A percentile compares a stretch with the other conserved stretches of the same genome.
These are phyloP conservation scores for Striga hermonthica DNA, from an alignment of 305 asterid species.

Conservation along the genomic window DNA sequence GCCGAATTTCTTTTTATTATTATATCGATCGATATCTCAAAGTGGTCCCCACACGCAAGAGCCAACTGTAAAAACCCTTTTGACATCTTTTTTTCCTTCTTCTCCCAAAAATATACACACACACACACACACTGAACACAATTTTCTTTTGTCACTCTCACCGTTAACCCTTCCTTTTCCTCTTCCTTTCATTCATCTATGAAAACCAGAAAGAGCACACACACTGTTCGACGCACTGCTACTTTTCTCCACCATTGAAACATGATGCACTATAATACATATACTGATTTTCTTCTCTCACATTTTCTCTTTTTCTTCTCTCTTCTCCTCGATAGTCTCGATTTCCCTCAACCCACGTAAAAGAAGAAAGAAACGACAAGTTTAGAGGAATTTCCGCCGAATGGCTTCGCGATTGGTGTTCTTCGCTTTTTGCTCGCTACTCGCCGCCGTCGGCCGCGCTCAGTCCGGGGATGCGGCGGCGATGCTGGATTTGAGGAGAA, in stretches of 20 bases:
- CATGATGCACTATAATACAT: slow-evolving; percentile 17
- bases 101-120: neutral
- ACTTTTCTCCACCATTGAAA: slow-evolving; percentile 1
- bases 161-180: neutral
- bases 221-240: too few species aligned
- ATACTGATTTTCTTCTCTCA: slow-evolving; percentile 15
- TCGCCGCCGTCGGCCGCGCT: slow-evolving; percentile 32
- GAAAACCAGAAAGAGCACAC: too few species aligned
- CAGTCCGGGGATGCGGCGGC: slow-evolving; percentile 61
- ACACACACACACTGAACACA: neutral
- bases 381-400: neutral
- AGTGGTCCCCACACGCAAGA: slow-evolving; percentile 41
- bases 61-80: slow-evolving; percentile 39
- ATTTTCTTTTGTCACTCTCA: neutral
- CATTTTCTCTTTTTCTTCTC: neutral
- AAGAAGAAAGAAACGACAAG: neutral
- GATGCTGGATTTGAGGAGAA: slow-evolving; percentile 59
- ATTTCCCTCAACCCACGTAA: slow-evolving; percentile 13
- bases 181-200: too few species aligned
- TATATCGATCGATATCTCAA: neutral
- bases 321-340: slow-evolving; percentile 10
- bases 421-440: slow-evolving; percentile 23
- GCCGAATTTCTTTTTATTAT: neutral
- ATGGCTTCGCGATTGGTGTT: slow-evolving; percentile 32
- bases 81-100: slow-evolving; percentile 8